Evolutionary conservation across 768 basidiomycete genomes (phyloP), one percentile per base, ranked within the genome.

Genomic region (Tulasnella sp.): DNA sequence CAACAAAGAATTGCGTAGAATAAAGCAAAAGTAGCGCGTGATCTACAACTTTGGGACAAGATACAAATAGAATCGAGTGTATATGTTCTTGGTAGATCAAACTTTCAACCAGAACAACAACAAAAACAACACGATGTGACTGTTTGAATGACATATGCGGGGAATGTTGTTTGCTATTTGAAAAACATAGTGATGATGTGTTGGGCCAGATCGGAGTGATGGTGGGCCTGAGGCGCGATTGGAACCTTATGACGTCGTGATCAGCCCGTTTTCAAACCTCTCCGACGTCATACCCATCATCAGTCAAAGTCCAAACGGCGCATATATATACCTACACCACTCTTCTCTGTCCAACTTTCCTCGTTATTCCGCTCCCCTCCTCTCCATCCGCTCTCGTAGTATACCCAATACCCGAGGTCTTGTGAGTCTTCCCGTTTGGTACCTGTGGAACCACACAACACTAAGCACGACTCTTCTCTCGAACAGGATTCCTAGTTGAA

Each of bases 201-300:
- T 69, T 69, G 64, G 64, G 64, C 64, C 37, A 20, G 64, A 69
- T 69, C 64, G 64, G 64, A 69, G 64, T 37, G 64, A 69, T 69
- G 64, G 64, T 69, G 64, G 64, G 34, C 24, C 64, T 69, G 64
- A 12, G 64, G 64, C 64, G 28, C 64, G 34, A 69, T 69, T 31
- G 31, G 31, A 69, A 69, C 64, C 64, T 34, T 69, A 69, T 69
- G 64, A 69, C 64, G 64, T 69, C 64, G 64, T 16, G 64, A 69
- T 34, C 64, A 69, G 28, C 64, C 28, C 34, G 9, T 37, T 2
- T 41, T 20, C 20, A 74, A n/a, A n/a, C 18, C 41, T 18, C 14
- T n/a, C 24, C 40, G 74, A 75, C 74, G 74, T 75, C 74, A 75
- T 75, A 75, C 74, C 74, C 74, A 11, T 11, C 74, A 14, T 16